phyloP scores from a whole-genome alignment of 257 asterid genomes.

The Avicennia marina region DNA sequence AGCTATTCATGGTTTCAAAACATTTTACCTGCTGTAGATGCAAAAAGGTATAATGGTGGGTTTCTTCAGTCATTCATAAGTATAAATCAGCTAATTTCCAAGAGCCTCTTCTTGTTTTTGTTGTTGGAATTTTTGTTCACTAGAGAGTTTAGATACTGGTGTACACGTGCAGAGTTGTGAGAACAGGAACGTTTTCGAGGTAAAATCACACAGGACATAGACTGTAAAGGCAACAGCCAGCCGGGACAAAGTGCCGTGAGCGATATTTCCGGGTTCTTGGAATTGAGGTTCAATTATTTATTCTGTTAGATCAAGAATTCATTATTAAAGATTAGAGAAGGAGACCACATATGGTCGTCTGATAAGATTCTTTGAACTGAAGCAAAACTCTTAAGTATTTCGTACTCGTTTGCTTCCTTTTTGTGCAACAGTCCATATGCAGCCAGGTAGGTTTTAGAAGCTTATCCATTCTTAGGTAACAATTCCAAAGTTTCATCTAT shows the following conservation, averaged over 20 bases:
- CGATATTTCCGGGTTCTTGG: constrained; percentile 36
- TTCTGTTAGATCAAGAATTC: constrained; percentile 15
- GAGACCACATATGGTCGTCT: constrained; percentile 7
- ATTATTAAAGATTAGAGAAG: neutral
- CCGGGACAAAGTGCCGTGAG: constrained; percentile 28
- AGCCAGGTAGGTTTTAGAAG: neutral
- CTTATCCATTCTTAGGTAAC: constrained; percentile 20
- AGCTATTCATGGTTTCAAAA: constrained; percentile 28
- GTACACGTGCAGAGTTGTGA: constrained; percentile 44
- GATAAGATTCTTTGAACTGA: constrained; percentile 39
- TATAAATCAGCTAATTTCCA: too few relatives aligned
- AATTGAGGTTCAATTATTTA: constrained; percentile 14
- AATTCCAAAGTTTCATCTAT: neutral
- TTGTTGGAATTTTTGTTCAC: neutral
- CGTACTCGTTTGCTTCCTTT: constrained; percentile 19
- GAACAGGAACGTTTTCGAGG: constrained; percentile 38
- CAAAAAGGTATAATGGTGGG: constrained; percentile 29
- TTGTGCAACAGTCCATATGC: constrained; percentile 24
- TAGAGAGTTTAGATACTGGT: constrained; percentile 9
- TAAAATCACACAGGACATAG: constrained; percentile 20
- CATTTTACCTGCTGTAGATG: constrained; percentile 25
- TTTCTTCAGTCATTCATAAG: neutral
- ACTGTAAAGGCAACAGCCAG: constrained; percentile 19
- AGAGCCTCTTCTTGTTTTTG: neutral
- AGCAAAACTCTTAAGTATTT: constrained; percentile 11